Base-by-base conservation (phyloP, 2,329 filamentous ascomycete species). In the Lomentospora prolificans region DNA sequence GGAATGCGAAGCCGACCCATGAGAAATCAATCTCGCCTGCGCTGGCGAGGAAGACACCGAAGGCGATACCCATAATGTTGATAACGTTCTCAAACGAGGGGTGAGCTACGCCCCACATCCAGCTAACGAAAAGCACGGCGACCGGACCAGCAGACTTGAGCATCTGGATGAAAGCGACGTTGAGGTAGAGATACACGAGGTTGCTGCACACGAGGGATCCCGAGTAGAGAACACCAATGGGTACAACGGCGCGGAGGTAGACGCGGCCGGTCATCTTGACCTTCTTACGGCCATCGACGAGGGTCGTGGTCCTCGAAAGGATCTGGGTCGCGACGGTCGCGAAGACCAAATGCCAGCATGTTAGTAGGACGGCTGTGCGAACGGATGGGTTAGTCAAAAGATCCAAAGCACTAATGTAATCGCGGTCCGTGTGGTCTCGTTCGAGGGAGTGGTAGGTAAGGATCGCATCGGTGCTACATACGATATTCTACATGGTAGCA, bases 111-210 rank as follows among this genome's bases (percentile, higher is more conserved):
- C 76, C 69, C 72, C 75, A 79, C 57, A 74, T 66, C 82, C 84
- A 88, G n/a, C 79, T 81, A 50, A 79, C 75, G 63, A 87, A 70
- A 53, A 88, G 77, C 22, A 86, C 84, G 54, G 80, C 82, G 57
- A 87, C 84, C 27, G 85, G 84, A 4, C 81, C 82, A 50, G 79
- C 82, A 57, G 85, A 81, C 79, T 78, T 87, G 64, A 87, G 75
- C 81, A 87, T 86, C 72, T 86, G 84, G 61, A 86, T 86, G 65
- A 86, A 86, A 41, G 82, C 77, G 55, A 86, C 82, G 56, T 77
- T 83, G 55, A 86, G 76, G 66, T 86, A 84, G 55, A 86, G 75
- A 66, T 86, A 86, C 60, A 83, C 80, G 65, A 85, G 70, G 68
- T 86, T 87, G 61, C 81, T 83, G 68, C 80, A 85, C 63, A 86